Evolutionary conservation across 1,284 basidiomycete genomes (phyloP).

Genomic region (Cryptococcus sp.): DNA sequence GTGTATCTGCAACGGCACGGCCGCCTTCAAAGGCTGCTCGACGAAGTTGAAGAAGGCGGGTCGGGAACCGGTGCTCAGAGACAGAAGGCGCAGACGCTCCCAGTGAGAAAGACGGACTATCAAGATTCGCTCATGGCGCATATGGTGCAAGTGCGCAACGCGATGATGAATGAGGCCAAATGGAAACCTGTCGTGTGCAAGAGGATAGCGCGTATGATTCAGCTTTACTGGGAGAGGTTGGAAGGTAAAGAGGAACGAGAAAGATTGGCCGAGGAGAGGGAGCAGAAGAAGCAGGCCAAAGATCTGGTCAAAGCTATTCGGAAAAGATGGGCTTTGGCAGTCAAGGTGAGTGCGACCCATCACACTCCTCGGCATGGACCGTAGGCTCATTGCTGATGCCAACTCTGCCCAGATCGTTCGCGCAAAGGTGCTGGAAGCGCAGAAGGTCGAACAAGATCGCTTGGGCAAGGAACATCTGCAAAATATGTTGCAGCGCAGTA

Average conservation of each 20-base stretch:
- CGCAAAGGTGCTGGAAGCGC: constrained; percentile 63
- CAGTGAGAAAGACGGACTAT: constrained; percentile 45
- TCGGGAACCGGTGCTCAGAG: constrained; percentile 21
- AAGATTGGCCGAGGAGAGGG: constrained; percentile 67
- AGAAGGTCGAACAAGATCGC: constrained; percentile 66
- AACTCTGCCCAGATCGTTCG: constrained; percentile 61
- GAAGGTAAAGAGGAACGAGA: constrained; percentile 65
- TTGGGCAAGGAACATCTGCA: constrained; percentile 81
- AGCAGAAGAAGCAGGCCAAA: constrained; percentile 69
- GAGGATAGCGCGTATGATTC: constrained; percentile 68
- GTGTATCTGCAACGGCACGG: constrained; percentile 54
- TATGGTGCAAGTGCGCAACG: constrained; percentile 51
- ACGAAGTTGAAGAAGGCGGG: constrained; percentile 53
- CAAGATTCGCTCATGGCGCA: constrained; percentile 53
- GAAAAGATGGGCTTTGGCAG: constrained; percentile 80
- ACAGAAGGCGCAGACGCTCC: constrained; percentile 19
- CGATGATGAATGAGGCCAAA: constrained; percentile 51
- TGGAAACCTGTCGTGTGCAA: constrained; percentile 50
- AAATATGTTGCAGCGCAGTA: constrained; percentile 86
- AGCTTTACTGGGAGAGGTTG: constrained; percentile 75
- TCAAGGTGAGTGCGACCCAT: constrained; percentile 67
- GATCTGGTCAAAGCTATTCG: constrained; percentile 64
- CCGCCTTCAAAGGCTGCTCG: constrained; percentile 45
- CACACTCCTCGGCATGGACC: background rate
- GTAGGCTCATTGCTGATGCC: no score